These are phyloP conservation scores for Rhizoclosmatium globosum DNA, from an alignment of 192 early-diverging fungal species.

Conservation along the genomic window DNA sequence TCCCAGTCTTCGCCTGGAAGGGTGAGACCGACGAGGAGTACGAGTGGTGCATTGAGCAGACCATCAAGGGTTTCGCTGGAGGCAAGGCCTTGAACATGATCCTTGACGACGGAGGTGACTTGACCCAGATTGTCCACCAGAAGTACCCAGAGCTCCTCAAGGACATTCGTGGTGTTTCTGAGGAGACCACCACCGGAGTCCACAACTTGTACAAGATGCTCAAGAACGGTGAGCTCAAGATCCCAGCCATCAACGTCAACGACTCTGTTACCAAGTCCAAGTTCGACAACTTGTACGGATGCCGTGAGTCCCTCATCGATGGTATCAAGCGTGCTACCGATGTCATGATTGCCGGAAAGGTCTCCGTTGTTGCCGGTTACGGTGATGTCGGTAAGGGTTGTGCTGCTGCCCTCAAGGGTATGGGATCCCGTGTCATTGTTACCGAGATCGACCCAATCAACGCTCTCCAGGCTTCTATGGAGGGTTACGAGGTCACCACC, in stretches of 20 bases:
- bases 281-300: constrained; percentile 99
- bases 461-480: constrained; percentile 99
- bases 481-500: constrained; percentile 99
- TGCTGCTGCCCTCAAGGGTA: constrained; percentile 95
- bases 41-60: constrained; percentile 98
- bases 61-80: constrained; percentile 90
- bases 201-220: constrained; percentile 99
- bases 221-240: constrained; percentile 94
- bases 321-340: constrained; percentile 99
- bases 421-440: constrained; percentile 97
- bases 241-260: constrained; percentile 99
- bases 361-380: constrained; percentile 97
- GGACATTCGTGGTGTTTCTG: constrained; percentile 92
- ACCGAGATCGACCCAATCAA: constrained; percentile 99
- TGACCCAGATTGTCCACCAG: constrained; percentile 95
- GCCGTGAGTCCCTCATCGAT: constrained; percentile 98
- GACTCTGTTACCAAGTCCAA: constrained; percentile 99
- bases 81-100: constrained; percentile 97
- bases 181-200: constrained; percentile 99
- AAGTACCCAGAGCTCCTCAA: constrained; percentile 90
- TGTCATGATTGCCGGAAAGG: constrained; percentile 99
- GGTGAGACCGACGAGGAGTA: constrained; percentile 99
- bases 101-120: constrained; percentile 98
- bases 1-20: constrained; percentile 99
- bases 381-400: constrained; percentile 99